Percentiles rank a stretch among this genome's conserved stretches.
phyloP scores from a whole-genome alignment of 2,329 filamentous ascomycete species.

The Ascochyta viciae-villosae region DNA sequence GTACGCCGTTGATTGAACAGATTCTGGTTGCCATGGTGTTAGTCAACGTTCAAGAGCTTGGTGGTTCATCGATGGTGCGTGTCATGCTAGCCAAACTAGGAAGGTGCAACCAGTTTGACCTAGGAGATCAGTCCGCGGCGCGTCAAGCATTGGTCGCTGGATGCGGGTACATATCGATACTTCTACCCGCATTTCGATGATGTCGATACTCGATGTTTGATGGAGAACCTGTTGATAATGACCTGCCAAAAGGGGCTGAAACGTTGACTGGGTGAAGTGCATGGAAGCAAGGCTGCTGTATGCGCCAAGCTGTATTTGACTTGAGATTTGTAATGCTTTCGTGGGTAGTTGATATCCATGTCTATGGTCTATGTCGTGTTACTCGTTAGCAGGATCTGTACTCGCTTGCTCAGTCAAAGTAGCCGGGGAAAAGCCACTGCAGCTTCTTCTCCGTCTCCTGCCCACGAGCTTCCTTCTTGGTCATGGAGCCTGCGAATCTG shows the following conservation, averaged over 20 bases:
- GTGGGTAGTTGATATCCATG: background rate
- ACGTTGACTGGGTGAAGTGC: background rate
- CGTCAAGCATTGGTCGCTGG: constrained; percentile 7
- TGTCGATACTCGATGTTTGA: constrained; percentile 19
- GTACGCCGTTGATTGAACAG: background rate
- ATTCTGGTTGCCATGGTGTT: background rate
- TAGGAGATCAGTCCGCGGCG: constrained; percentile 20
- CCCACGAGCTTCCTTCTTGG: constrained; percentile 75
- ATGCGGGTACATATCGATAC: constrained; percentile 28
- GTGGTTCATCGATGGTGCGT: constrained; percentile 12
- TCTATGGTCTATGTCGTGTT: constrained; percentile 18
- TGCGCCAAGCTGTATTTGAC: background rate
- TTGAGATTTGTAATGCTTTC: constrained; percentile 14
- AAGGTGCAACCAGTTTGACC: constrained; percentile 23
- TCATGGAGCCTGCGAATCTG: constrained; percentile 83
- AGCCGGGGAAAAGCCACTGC: constrained; percentile 86
- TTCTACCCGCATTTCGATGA: constrained; percentile 24
- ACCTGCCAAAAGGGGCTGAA: constrained; percentile 24
- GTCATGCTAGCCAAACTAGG: constrained; percentile 20
- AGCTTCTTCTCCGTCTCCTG: constrained; percentile 80
- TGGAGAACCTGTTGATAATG: constrained; percentile 6
- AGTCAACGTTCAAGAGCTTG: constrained; percentile 3
- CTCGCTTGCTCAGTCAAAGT: constrained; percentile 59
- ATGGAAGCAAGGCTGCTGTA: constrained; percentile 6
- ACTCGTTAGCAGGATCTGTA: constrained; percentile 5